phyloP scores from a whole-genome alignment of 2,329 filamentous ascomycete genomes.

The Colletotrichum camelliae region DNA sequence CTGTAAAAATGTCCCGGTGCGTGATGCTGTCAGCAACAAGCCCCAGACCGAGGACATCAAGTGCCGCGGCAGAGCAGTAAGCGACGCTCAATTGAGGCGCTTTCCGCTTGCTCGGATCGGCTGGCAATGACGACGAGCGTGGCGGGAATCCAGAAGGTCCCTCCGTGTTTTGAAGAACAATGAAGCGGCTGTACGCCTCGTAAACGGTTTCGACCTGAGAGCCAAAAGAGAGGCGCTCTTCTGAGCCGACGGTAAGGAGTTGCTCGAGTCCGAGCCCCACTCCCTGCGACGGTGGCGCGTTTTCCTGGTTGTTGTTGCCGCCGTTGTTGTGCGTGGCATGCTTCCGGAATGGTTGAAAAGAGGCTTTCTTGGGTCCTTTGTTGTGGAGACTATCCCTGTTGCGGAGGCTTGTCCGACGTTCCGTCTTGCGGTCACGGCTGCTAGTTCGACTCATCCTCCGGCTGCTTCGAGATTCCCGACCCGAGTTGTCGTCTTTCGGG shows the following conservation, averaged over 20 bases:
- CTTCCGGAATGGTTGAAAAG: constrained; percentile 38
- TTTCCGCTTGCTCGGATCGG: constrained; percentile 29
- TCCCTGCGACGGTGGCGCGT: background rate
- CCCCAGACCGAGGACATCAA: constrained; percentile 49
- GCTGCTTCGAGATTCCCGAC: constrained; percentile 6
- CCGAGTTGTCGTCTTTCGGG: background rate
- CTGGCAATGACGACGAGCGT: constrained; percentile 19
- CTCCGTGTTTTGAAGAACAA: constrained; percentile 34
- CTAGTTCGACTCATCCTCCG: constrained; percentile 11
- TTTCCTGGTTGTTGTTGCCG: constrained; percentile 8
- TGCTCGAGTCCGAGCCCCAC: background rate
- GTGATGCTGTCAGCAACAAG: constrained; percentile 36
- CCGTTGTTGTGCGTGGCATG: constrained; percentile 24
- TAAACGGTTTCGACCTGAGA: constrained; percentile 4
- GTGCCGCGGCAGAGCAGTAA: constrained; percentile 51
- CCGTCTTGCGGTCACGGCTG: constrained; percentile 16
- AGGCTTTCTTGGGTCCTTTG: constrained; percentile 34
- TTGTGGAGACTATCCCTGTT: constrained; percentile 14
- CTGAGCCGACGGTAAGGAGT: background rate
- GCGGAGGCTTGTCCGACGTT: constrained; percentile 17
- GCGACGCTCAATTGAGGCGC: constrained; percentile 43
- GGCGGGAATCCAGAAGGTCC: constrained; percentile 18
- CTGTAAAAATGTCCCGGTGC: constrained; percentile 58
- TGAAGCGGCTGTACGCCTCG: constrained; percentile 35
- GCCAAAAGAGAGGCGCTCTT: background rate